Conservation (phyloP, 805 yeast genomes). For the Diddensiella transvaalensis region DNA sequence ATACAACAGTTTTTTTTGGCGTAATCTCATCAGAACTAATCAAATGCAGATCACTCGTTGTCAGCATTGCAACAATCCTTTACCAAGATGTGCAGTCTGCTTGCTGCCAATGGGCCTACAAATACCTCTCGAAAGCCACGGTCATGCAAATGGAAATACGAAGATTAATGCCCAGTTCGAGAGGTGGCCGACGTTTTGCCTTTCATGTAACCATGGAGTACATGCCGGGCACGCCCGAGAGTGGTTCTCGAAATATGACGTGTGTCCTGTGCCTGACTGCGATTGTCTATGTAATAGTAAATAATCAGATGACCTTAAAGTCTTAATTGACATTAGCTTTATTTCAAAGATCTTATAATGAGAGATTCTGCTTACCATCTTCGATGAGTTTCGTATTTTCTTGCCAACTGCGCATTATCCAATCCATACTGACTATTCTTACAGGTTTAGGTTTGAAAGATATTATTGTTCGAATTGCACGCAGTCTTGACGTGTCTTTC, state of each 20-base stretch:
- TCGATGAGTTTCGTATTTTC: conserved; percentile 29
- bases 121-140: conserved; percentile 6
- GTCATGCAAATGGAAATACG: conserved; percentile 18
- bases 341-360: no score
- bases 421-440: conserved; percentile 35
- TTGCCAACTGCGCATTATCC: conserved; percentile 38
- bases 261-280: conserved; percentile 95
- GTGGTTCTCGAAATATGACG: conserved; percentile 84
- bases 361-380: conserved; percentile 24
- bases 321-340: no score
- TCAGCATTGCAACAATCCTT: conserved; percentile 81
- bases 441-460: conserved; percentile 7
- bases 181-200: conserved; percentile 89
- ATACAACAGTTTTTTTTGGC: not conserved
- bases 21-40: not conserved
- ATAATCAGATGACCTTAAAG: not conserved
- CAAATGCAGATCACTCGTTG: conserved; percentile 44
- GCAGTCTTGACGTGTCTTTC: conserved; percentile 24
- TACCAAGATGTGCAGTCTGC: conserved; percentile 91
- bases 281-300: conserved; percentile 65
- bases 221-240: conserved; percentile 95
- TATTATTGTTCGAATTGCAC: conserved; percentile 9
- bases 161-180: conserved; percentile 46
- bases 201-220: conserved; percentile 88
- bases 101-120: conserved; percentile 66